phyloP scores from a whole-genome alignment of 2,329 filamentous ascomycete genomes.

The Zymoseptoria passerinii region DNA sequence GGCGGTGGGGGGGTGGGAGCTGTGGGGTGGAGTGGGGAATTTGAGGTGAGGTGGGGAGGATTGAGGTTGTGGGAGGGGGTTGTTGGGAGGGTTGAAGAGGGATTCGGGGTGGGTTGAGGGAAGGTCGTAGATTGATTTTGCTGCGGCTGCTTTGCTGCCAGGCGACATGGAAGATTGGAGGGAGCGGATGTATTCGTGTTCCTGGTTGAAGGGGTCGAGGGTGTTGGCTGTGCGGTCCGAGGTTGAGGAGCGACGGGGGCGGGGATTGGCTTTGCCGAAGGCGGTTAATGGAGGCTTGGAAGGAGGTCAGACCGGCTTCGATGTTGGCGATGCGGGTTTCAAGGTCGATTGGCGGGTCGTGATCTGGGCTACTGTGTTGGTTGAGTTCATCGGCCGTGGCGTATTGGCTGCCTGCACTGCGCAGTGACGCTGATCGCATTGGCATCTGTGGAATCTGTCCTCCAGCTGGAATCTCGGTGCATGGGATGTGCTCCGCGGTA shows the following conservation, averaged over 20 bases:
- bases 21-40: neutral
- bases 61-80: slow-evolving; percentile 2
- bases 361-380: neutral
- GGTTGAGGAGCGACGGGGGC: slow-evolving; percentile 10
- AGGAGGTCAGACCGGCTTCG: slow-evolving; percentile 27
- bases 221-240: slow-evolving; percentile 26
- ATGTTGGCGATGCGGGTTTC: slow-evolving; percentile 30
- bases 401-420: neutral
- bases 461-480: neutral
- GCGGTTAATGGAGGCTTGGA: slow-evolving; percentile 27
- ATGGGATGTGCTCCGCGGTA: neutral
- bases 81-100: slow-evolving; percentile 3
- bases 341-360: slow-evolving; percentile 17
- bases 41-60: neutral
- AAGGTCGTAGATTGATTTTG: neutral
- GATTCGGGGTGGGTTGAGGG: slow-evolving; percentile 1
- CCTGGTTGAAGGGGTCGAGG: slow-evolving; percentile 15
- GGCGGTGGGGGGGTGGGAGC: neutral
- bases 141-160: too few relatives aligned
- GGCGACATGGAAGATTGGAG: slow-evolving; percentile 17
- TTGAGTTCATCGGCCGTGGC: neutral
- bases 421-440: neutral
- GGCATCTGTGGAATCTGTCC: neutral
- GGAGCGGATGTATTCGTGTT: slow-evolving; percentile 17
- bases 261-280: slow-evolving; percentile 18